A percentile compares a stretch with the other conserved stretches of the same genome.
These are phyloP conservation scores for Aureobasidium subglaciale DNA, from an alignment of 2,329 filamentous ascomycete genomes.

Conservation along the genomic window DNA sequence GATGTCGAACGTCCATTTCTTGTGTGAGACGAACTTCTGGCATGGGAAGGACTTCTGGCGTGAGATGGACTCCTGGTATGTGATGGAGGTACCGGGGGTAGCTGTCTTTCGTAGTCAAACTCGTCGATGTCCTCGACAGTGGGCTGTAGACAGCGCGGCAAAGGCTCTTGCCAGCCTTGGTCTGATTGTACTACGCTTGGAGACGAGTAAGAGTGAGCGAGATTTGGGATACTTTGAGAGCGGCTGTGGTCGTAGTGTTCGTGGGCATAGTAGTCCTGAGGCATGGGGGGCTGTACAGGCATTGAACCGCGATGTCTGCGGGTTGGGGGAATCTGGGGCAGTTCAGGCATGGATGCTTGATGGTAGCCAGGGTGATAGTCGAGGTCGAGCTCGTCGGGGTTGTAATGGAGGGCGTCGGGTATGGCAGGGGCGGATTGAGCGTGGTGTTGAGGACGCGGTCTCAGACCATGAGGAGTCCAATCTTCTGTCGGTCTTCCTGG, in stretches of 20 bases:
- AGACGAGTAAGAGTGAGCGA: slow-evolving; percentile 9
- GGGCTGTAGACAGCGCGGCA: slow-evolving; percentile 44
- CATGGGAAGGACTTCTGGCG: slow-evolving; percentile 27
- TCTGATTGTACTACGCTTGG: slow-evolving; percentile 2
- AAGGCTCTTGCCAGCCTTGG: slow-evolving; percentile 10
- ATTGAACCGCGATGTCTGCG: slow-evolving; percentile 22
- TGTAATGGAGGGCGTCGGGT: neutral
- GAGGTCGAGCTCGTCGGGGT: slow-evolving; percentile 5
- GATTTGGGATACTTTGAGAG: slow-evolving; percentile 2
- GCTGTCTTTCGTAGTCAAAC: slow-evolving; percentile 26
- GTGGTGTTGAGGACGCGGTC: neutral
- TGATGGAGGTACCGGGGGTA: slow-evolving; percentile 30
- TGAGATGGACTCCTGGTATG: slow-evolving; percentile 19
- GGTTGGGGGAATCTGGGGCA: slow-evolving; percentile 28
- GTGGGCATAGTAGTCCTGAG: slow-evolving; percentile 8
- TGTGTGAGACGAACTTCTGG: slow-evolving; percentile 27
- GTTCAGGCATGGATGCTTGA: slow-evolving; percentile 26
- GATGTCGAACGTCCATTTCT: slow-evolving; percentile 16
- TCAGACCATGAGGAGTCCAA: slow-evolving; percentile 10
- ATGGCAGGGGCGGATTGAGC: slow-evolving; percentile 4
- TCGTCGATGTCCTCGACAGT: slow-evolving; percentile 57
- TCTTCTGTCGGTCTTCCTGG: slow-evolving; percentile 7
- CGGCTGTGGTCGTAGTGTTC: neutral
- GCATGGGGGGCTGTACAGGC: slow-evolving; percentile 21
- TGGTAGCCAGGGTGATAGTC: slow-evolving; percentile 15